Evolutionary conservation across 169 alveolate species (phyloP).

Genomic region (Theileria equi): DNA sequence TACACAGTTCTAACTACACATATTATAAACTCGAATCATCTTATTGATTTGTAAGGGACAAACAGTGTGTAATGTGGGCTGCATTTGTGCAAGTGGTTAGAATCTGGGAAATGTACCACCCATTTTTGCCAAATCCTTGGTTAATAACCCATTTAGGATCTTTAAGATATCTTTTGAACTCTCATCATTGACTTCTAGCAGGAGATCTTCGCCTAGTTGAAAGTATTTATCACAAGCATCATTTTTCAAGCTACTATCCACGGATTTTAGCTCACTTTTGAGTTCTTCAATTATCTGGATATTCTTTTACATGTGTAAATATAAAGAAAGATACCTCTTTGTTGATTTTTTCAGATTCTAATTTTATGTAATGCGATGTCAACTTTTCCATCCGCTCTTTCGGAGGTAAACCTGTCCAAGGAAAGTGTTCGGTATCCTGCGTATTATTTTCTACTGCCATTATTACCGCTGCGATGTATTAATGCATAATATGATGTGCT

Average conservation of each 20-base stretch:
- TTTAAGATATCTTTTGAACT: background rate
- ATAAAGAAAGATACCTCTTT: conserved; percentile 8
- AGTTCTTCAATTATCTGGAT: background rate
- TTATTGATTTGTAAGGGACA: conserved; percentile 21
- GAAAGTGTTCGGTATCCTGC: too few relatives aligned
- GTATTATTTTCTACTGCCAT: too few relatives aligned
- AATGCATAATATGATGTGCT: too few relatives aligned
- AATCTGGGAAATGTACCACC: too few relatives aligned
- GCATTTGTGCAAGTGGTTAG: too few relatives aligned
- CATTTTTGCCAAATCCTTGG: too few relatives aligned
- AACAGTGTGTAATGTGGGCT: too few relatives aligned
- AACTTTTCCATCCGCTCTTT: conserved; percentile 19
- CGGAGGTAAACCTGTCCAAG: conserved; percentile 22
- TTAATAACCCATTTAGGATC: background rate
- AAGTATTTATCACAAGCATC: background rate
- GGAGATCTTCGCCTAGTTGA: conserved; percentile 19
- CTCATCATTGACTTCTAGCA: conserved; percentile 4
- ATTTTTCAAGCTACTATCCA: too few relatives aligned
- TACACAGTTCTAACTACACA: conserved; percentile 44
- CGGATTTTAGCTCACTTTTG: too few relatives aligned
- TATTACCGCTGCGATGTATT: too few relatives aligned
- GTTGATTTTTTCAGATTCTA: conserved; percentile 14
- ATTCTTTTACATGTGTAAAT: background rate
- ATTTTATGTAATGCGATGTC: conserved; percentile 13
- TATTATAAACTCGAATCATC: conserved; percentile 16